Evolutionary conservation across 148 eudicot species (phyloP).

Genomic region (Chenopodium quinoa): DNA sequence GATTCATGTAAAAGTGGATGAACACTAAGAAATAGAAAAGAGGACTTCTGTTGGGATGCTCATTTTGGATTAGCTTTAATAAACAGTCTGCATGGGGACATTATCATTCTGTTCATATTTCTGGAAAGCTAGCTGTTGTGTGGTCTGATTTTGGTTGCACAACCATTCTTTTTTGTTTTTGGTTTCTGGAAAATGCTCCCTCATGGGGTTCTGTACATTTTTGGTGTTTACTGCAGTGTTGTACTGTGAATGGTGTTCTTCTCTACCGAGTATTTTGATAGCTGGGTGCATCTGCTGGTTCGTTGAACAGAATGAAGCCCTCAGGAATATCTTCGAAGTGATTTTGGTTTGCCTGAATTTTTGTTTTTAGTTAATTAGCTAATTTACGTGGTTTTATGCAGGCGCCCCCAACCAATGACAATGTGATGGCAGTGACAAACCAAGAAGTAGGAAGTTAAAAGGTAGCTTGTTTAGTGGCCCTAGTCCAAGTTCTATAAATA

Average conservation of each 20-base stretch:
- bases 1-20: background rate
- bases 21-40: background rate
- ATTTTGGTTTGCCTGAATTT: no score
- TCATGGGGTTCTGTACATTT: background rate
- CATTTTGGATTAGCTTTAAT: background rate
- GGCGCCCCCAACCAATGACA: constrained; percentile 8
- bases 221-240: background rate
- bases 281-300: background rate
- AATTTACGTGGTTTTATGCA: background rate
- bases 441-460: constrained; percentile 25
- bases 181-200: background rate
- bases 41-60: background rate
- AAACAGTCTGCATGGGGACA: background rate
- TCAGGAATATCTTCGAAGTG: background rate
- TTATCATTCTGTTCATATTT: background rate
- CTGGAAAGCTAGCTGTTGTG: no score
- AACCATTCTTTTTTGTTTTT: no score
- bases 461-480: background rate
- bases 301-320: background rate
- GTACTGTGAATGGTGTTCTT: background rate
- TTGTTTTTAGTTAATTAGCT: background rate
- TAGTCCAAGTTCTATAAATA: background rate
- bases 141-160: no score
- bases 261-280: background rate
- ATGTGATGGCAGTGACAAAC: constrained; percentile 11